phyloP scores from a whole-genome alignment of 805 yeast genomes.

The Ogataea populi-albae region DNA sequence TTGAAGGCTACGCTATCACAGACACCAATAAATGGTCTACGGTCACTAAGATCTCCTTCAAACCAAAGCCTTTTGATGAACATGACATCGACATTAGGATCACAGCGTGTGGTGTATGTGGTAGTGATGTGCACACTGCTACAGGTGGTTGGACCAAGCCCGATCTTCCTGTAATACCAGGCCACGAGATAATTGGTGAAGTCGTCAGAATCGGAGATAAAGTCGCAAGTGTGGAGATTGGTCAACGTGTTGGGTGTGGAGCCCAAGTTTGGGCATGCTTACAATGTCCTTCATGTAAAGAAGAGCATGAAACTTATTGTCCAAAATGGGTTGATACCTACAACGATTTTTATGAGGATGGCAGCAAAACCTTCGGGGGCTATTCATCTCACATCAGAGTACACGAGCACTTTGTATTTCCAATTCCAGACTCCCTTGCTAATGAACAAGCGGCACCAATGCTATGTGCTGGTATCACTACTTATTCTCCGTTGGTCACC shows the following conservation, averaged over 20 bases:
- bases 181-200: slow-evolving; percentile 65
- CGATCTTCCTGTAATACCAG: slow-evolving; percentile 39
- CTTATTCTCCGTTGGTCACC: slow-evolving; percentile 62
- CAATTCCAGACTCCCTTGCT: slow-evolving; percentile 54
- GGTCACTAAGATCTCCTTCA: slow-evolving; percentile 27
- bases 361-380: slow-evolving; percentile 54
- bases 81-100: slow-evolving; percentile 45
- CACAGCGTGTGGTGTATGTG: slow-evolving; percentile 53
- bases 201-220: slow-evolving; percentile 59
- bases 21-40: slow-evolving; percentile 36
- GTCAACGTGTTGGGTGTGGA: slow-evolving; percentile 80
- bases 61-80: slow-evolving; percentile 38
- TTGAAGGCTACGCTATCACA: slow-evolving; percentile 38
- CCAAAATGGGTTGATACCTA: slow-evolving; percentile 36
- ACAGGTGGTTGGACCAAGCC: slow-evolving; percentile 46
- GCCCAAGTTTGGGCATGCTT: slow-evolving; percentile 64
- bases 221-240: slow-evolving; percentile 51
- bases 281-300: slow-evolving; percentile 57
- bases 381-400: slow-evolving; percentile 65
- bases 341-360: slow-evolving; percentile 31
- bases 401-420: slow-evolving; percentile 60
- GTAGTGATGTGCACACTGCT: slow-evolving; percentile 56
- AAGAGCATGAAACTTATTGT: slow-evolving; percentile 46
- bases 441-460: slow-evolving; percentile 64
- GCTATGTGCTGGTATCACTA: slow-evolving; percentile 77